phyloP scores from a whole-genome alignment of 441 rosid species.

The Daphne laureola region DNA sequence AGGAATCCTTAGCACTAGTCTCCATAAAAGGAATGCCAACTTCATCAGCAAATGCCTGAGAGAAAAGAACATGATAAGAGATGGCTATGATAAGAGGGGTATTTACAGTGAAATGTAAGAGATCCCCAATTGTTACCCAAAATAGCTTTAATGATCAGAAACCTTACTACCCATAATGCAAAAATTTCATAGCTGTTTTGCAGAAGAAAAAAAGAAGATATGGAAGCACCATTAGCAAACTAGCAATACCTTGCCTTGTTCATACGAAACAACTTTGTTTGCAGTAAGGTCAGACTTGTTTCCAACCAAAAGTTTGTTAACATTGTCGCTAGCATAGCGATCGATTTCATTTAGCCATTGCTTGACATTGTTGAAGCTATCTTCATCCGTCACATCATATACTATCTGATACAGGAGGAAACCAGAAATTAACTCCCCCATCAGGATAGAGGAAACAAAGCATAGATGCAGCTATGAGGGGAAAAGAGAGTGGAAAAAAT shows the following conservation, averaged over 20 bases:
- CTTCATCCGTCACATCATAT: conserved; percentile 53
- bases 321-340: conserved; percentile 45
- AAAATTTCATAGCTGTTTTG: neutral
- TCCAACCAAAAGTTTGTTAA: conserved; percentile 43
- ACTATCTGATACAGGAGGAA: conserved; percentile 27
- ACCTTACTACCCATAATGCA: too few species aligned
- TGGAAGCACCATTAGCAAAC: neutral
- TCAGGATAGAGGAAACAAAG: neutral
- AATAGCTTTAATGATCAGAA: too few species aligned
- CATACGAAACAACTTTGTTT: conserved; percentile 39
- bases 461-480: conserved; percentile 1
- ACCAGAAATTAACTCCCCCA: neutral
- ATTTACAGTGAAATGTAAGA: neutral
- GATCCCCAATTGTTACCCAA: too few species aligned
- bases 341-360: conserved; percentile 47
- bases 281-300: conserved; percentile 44
- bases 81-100: neutral
- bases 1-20: conserved; percentile 62
- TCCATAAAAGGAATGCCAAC: conserved; percentile 66
- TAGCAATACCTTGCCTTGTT: conserved; percentile 35
- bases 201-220: conserved; percentile 4
- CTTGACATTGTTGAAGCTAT: conserved; percentile 46
- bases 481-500: neutral
- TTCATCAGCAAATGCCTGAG: conserved; percentile 68
- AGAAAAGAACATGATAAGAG: conserved; percentile 5